These are phyloP conservation scores for Medicago lupulina DNA, from an alignment of 306 rosid species.

Conservation along the genomic window DNA sequence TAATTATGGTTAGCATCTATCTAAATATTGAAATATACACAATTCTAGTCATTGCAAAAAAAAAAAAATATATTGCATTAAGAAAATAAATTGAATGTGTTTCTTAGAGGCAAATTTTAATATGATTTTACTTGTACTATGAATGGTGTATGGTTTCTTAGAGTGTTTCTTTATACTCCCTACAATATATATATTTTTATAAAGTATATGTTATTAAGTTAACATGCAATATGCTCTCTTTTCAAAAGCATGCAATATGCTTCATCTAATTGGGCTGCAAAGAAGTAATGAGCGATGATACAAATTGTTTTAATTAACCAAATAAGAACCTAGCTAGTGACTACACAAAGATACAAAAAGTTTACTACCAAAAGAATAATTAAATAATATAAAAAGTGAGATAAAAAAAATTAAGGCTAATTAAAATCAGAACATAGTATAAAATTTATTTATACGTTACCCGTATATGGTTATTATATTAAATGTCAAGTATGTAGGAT, in stretches of 20 bases:
- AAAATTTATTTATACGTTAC: background rate
- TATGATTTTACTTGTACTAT: too few relatives aligned
- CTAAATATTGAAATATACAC: background rate
- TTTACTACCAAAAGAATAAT: background rate
- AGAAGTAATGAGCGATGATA: background rate
- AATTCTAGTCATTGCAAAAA: background rate
- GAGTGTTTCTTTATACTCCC: too few relatives aligned
- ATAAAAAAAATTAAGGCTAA: background rate
- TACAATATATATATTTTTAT: too few relatives aligned
- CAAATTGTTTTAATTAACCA: background rate
- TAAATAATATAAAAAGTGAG: background rate
- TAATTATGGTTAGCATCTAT: background rate
- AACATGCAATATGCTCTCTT: too few relatives aligned
- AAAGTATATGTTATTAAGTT: too few relatives aligned
- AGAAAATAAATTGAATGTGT: too few relatives aligned
- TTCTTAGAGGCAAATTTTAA: too few relatives aligned
- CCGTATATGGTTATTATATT: background rate
- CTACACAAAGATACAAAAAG: background rate
- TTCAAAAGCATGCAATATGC: too few relatives aligned
- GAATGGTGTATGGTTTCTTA: too few relatives aligned
- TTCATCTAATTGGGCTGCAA: too few relatives aligned
- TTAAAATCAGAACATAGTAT: background rate
- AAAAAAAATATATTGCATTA: too few relatives aligned
- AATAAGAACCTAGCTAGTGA: background rate
- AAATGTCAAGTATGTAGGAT: background rate